These are phyloP conservation scores for Phytophthora tubulina DNA, from an alignment of 352 stramenopile species.

Conservation along the genomic window DNA sequence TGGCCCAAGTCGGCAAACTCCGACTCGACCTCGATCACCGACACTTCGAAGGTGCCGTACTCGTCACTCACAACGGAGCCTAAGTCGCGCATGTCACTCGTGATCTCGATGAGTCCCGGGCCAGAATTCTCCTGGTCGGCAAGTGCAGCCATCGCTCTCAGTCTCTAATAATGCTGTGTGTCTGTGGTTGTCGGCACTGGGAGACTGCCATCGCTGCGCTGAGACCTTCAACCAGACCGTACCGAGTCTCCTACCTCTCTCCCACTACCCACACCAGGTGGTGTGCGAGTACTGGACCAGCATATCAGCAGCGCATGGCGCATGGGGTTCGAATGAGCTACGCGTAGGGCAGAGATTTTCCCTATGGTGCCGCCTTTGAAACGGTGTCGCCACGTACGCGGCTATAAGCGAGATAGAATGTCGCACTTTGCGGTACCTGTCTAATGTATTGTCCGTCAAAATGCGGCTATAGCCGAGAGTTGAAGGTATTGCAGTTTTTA, in stretches of 20 bases:
- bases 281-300: constrained; percentile 1
- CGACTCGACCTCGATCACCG: constrained; percentile 66
- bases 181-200: background rate
- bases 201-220: background rate
- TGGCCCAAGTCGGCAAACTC: constrained; percentile 39
- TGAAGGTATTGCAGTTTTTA: background rate
- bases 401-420: background rate
- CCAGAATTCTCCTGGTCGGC: constrained; percentile 20
- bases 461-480: constrained; percentile 3
- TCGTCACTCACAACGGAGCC: constrained; percentile 48
- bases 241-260: constrained; percentile 11
- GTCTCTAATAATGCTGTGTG: background rate
- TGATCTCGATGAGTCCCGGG: constrained; percentile 22
- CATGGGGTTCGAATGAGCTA: background rate
- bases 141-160: constrained; percentile 26
- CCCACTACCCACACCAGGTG: constrained; percentile 25
- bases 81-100: constrained; percentile 20
- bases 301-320: constrained; percentile 1
- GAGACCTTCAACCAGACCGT: constrained; percentile 22
- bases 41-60: constrained; percentile 81
- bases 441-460: background rate
- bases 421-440: background rate
- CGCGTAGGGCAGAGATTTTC: background rate
- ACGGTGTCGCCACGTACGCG: background rate
- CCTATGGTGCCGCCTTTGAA: background rate